Conservation (phyloP, 805 yeast genomes). For the Pichia paraexigua region DNA sequence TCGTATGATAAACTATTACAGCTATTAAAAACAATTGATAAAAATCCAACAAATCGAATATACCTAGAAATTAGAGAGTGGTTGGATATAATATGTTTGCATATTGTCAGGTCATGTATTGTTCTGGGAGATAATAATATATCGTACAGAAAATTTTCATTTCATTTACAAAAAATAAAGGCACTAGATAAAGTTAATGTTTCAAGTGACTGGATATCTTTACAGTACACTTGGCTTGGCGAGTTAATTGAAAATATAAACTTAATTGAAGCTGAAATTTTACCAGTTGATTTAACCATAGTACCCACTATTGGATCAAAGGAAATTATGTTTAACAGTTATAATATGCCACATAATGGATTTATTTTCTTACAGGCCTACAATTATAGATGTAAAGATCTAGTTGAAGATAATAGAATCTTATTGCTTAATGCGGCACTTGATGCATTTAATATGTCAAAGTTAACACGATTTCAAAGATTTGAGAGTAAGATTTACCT, state of each 20-base stretch:
- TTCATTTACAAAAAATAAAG: slow-evolving; percentile 50
- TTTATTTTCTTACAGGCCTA: slow-evolving; percentile 33
- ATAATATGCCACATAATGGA: slow-evolving; percentile 37
- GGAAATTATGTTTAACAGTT: slow-evolving; percentile 13
- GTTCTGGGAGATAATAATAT: slow-evolving; percentile 49
- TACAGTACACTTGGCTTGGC: slow-evolving; percentile 62
- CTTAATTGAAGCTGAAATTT: slow-evolving; percentile 18
- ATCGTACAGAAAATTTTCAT: slow-evolving; percentile 56
- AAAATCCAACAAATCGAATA: slow-evolving; percentile 15
- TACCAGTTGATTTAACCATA: slow-evolving; percentile 30
- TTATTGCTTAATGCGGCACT: slow-evolving; percentile 31
- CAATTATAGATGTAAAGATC: slow-evolving; percentile 11
- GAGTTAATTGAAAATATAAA: slow-evolving; percentile 37
- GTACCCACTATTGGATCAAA: slow-evolving; percentile 23
- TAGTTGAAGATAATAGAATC: slow-evolving; percentile 10
- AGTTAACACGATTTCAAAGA: slow-evolving; percentile 30
- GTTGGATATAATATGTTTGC: slow-evolving; percentile 54
- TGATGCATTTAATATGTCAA: slow-evolving; percentile 30
- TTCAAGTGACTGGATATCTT: slow-evolving; percentile 43
- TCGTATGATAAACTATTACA: slow-evolving; percentile 45
- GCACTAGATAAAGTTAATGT: neutral
- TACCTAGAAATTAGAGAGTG: slow-evolving; percentile 43
- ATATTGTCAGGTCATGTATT: slow-evolving; percentile 53
- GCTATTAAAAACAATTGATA: slow-evolving; percentile 24
- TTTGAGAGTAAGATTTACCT: slow-evolving; percentile 37